Conservation (phyloP, 805 yeast genomes). For the Wickerhamomyces canadensis region DNA sequence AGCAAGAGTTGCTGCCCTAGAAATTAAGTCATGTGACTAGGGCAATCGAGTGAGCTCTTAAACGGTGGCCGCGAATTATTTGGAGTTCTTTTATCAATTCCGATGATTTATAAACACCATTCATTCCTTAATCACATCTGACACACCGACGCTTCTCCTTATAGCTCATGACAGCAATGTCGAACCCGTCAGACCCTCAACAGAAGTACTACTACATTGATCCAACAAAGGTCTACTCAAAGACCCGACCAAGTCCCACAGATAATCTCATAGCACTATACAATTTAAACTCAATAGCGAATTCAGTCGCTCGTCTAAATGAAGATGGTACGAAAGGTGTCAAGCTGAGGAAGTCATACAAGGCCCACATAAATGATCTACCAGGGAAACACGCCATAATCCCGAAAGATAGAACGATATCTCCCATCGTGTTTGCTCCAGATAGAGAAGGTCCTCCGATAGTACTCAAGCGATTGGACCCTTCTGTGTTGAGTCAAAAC, state of each 20-base stretch:
- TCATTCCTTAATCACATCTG: too few relatives aligned
- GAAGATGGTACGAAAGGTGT: constrained; percentile 89
- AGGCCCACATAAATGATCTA: constrained; percentile 82
- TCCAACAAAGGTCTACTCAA: constrained; percentile 23
- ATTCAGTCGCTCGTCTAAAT: constrained; percentile 79
- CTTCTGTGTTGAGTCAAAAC: constrained; percentile 40
- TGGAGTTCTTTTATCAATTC: too few relatives aligned
- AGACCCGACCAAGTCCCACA: constrained; percentile 62
- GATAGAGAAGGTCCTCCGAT: constrained; percentile 33
- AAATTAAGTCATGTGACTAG: neutral
- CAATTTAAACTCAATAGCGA: constrained; percentile 60
- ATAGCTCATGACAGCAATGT: too few relatives aligned
- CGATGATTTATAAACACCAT: too few relatives aligned
- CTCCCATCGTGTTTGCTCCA: constrained; percentile 31
- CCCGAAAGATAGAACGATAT: constrained; percentile 40
- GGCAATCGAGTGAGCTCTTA: too few relatives aligned
- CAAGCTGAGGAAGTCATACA: constrained; percentile 89
- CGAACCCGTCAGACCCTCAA: constrained; percentile 17
- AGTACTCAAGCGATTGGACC: constrained; percentile 44
- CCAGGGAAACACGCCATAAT: constrained; percentile 68
- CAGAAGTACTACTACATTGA: constrained; percentile 35
- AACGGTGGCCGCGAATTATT: too few relatives aligned
- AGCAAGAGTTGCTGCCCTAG: neutral
- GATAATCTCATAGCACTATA: constrained; percentile 68
- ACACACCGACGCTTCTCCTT: too few relatives aligned